These are phyloP conservation scores for Suillus placidus DNA, from an alignment of 768 basidiomycete genomes.

Conservation along the genomic window DNA sequence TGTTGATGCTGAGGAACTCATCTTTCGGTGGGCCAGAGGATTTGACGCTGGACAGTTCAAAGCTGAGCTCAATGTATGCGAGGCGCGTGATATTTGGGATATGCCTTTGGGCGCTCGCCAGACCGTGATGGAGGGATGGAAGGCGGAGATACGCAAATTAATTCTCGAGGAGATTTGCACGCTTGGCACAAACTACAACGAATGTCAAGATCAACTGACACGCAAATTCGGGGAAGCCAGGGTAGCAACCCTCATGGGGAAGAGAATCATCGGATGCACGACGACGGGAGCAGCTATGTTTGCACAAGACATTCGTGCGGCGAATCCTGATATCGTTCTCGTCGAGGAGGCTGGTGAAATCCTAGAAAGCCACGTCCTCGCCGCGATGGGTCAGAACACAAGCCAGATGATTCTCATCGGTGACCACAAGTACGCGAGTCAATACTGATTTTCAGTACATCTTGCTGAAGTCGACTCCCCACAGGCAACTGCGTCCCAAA, in stretches of 20 bases:
- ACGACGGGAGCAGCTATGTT: constrained; percentile 73
- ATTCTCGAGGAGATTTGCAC: constrained; percentile 37
- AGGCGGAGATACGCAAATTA: constrained; percentile 36
- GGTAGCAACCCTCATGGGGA: constrained; percentile 40
- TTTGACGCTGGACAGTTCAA: constrained; percentile 47
- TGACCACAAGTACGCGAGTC: constrained; percentile 66
- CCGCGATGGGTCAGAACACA: constrained; percentile 50
- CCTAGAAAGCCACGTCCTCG: constrained; percentile 66
- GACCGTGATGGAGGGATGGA: constrained; percentile 37
- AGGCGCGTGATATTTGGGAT: constrained; percentile 39
- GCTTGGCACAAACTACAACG: constrained; percentile 43
- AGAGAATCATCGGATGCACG: constrained; percentile 66
- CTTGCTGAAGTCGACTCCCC: neutral
- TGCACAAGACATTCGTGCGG: constrained; percentile 46
- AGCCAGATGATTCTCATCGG: constrained; percentile 68
- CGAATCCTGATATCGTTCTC: constrained; percentile 53
- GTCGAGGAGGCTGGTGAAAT: constrained; percentile 80
- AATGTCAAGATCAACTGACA: constrained; percentile 36
- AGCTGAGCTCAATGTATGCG: constrained; percentile 23
- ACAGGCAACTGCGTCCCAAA: constrained; percentile 72
- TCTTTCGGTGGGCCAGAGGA: constrained; percentile 51
- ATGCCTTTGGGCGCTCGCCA: constrained; percentile 35
- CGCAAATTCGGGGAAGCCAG: constrained; percentile 40
- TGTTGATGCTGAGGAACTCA: constrained; percentile 43
- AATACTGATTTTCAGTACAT: neutral